Evolutionary conservation across 257 asterid species (phyloP).

Genomic region (Solanum infundibuliforme): DNA sequence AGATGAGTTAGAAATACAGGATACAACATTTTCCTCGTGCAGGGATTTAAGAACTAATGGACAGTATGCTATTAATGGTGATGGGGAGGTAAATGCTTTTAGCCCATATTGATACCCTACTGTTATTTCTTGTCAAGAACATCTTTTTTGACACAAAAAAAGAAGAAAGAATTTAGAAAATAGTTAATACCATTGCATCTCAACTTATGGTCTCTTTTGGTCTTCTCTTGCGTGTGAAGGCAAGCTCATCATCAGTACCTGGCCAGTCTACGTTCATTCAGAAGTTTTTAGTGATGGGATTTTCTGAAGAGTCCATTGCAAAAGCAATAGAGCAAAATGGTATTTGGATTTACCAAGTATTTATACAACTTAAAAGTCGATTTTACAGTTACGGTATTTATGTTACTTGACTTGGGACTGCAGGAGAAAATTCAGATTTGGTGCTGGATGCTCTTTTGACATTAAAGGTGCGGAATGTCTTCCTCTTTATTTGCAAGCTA

Average conservation of each 20-base stretch:
- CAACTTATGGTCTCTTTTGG: not conserved
- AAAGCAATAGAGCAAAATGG: constrained; percentile 30
- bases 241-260: constrained; percentile 15
- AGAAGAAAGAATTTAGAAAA: not conserved
- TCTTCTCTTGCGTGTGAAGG: constrained; percentile 4
- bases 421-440: constrained; percentile 50
- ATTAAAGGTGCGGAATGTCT: constrained; percentile 36
- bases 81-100: constrained; percentile 1
- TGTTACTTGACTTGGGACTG: constrained; percentile 1
- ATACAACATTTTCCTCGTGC: not conserved
- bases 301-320: constrained; percentile 21
- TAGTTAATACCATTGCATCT: not conserved
- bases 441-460: constrained; percentile 55
- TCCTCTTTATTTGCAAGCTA: not conserved
- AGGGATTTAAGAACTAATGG: not conserved
- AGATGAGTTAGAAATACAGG: constrained; percentile 22
- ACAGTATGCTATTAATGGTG: not conserved
- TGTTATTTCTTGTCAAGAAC: not conserved
- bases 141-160: not conserved
- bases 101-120: not conserved
- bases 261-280: constrained; percentile 6
- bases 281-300: constrained; percentile 22
- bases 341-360: not conserved
- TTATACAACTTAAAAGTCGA: not conserved
- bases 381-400: not conserved